Percentiles rank a stretch among this genome's conserved stretches.
Conservation (phyloP, 257 asterid genomes). For the Solanum megistacrolobum region DNA sequence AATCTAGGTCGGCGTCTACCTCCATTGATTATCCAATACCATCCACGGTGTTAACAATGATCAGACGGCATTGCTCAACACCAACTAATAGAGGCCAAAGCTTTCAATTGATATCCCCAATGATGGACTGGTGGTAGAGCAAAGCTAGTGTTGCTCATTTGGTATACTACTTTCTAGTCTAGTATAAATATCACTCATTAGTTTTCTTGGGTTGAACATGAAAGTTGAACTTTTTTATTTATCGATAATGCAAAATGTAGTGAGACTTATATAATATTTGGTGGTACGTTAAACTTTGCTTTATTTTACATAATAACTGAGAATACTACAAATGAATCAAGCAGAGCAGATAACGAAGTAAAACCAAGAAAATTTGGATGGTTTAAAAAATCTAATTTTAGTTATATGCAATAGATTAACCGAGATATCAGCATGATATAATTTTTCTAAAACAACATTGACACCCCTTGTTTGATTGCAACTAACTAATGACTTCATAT, state of each 20-base stretch:
- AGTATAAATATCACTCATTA: not conserved
- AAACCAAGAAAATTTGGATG: not conserved
- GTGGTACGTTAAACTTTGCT: not conserved
- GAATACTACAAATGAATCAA: not conserved
- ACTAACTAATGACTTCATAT: not conserved
- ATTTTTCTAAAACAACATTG: not conserved
- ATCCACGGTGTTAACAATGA: not conserved
- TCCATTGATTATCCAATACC: not conserved
- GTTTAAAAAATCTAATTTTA: not conserved
- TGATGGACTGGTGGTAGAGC: not conserved
- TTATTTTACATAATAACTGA: not conserved
- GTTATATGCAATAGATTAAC: not conserved
- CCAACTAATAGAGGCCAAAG: not conserved
- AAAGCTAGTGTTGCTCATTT: not conserved
- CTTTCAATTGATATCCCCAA: not conserved
- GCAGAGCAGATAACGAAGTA: not conserved
- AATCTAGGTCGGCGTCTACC: not conserved
- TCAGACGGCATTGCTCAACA: not conserved
- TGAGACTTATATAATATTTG: not conserved
- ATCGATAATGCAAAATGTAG: not conserved
- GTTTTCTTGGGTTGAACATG: not conserved
- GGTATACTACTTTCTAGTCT: not conserved
- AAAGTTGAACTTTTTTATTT: not conserved
- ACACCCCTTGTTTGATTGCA: not conserved
- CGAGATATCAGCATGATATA: not conserved